Evolutionary conservation across 306 rosid genomes (phyloP).

Genomic region (Vigna reflexopilosa): DNA sequence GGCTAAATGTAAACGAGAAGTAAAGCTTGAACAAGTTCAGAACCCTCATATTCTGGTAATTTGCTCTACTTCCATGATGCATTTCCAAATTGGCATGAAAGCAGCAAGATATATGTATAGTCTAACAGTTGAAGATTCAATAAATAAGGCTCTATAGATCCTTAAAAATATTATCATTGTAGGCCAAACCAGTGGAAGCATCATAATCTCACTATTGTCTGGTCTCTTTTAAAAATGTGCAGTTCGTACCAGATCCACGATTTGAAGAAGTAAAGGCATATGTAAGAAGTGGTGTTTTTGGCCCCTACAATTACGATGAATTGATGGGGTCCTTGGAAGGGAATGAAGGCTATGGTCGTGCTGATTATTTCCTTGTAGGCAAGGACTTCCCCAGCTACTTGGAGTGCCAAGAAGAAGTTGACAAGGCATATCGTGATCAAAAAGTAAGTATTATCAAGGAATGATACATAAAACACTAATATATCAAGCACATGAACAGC

Average conservation of each 20-base stretch:
- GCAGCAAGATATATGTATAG: background rate
- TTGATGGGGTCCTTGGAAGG: constrained; percentile 92
- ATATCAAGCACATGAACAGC: too few species aligned
- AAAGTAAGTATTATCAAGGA: constrained; percentile 55
- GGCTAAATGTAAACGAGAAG: background rate
- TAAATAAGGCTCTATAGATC: background rate
- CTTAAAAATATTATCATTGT: background rate
- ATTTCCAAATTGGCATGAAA: constrained; percentile 6
- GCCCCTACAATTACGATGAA: constrained; percentile 66
- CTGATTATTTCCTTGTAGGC: constrained; percentile 96
- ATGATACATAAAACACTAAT: background rate
- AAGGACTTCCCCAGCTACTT: constrained; percentile 92
- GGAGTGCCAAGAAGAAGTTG: constrained; percentile 89
- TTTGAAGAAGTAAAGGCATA: constrained; percentile 90
- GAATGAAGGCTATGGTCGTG: constrained; percentile 90
- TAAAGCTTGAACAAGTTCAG: constrained; percentile 15
- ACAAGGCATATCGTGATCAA: constrained; percentile 74
- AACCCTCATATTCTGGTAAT: constrained; percentile 6
- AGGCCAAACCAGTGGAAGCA: background rate
- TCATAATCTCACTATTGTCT: constrained; percentile 14
- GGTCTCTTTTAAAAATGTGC: constrained; percentile 38
- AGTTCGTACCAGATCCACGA: constrained; percentile 86
- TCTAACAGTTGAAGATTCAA: background rate
- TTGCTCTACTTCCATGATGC: background rate
- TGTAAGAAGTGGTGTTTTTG: constrained; percentile 87